phyloP scores from a whole-genome alignment of 2,329 filamentous ascomycete species.

The Biscogniauxia sp. region DNA sequence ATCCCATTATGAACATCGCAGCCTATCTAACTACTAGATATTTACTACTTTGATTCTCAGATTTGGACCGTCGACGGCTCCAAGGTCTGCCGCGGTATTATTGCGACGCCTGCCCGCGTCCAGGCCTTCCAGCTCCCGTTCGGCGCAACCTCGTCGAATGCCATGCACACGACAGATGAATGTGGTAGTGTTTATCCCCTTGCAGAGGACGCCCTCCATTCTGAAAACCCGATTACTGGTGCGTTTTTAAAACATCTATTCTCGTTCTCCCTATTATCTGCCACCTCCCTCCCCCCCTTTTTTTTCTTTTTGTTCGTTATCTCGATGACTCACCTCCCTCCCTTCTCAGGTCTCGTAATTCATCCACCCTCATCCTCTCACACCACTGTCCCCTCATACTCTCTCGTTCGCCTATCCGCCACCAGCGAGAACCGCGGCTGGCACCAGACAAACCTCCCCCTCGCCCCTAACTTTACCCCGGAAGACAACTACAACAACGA shows the following conservation, averaged over 20 bases:
- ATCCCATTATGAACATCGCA: not conserved
- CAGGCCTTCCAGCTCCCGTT: slow-evolving; percentile 52
- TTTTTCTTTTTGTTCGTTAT: slow-evolving; percentile 12
- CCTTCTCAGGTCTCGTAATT: slow-evolving; percentile 45
- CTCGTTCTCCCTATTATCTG: no score
- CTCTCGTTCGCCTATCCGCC: slow-evolving; percentile 51
- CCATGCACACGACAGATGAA: slow-evolving; percentile 38
- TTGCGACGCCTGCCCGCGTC: slow-evolving; percentile 50
- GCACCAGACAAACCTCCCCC: slow-evolving; percentile 50
- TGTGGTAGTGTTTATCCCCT: slow-evolving; percentile 48
- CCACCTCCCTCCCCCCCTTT: not conserved
- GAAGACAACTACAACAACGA: slow-evolving; percentile 6
- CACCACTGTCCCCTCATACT: slow-evolving; percentile 44
- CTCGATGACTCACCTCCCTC: not conserved
- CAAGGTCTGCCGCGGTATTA: slow-evolving; percentile 49
- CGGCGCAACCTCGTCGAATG: slow-evolving; percentile 22
- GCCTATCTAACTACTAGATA: no score
- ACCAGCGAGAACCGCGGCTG: slow-evolving; percentile 50
- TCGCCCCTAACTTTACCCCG: slow-evolving; percentile 26
- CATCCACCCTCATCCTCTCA: slow-evolving; percentile 36
- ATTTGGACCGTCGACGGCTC: slow-evolving; percentile 40
- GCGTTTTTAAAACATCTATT: no score
- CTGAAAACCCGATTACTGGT: slow-evolving; percentile 48
- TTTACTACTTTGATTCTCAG: slow-evolving; percentile 29
- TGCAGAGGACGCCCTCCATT: slow-evolving; percentile 28